Conservation (phyloP, 805 yeast genomes). For the Pichia nanzhaoensis region DNA sequence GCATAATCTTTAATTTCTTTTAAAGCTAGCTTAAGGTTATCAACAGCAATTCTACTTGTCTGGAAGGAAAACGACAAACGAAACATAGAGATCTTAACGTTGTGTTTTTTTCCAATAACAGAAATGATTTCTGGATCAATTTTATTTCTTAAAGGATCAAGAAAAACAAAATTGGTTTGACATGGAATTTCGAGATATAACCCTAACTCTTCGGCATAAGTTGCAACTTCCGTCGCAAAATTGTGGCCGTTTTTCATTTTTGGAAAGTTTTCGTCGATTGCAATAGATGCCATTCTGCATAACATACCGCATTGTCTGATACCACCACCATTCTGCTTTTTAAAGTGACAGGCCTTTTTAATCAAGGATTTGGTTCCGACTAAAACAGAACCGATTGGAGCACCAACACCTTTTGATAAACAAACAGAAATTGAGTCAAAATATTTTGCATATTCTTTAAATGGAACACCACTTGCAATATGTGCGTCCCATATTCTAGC, state of each 20-base stretch:
- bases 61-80: conserved; percentile 81
- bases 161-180: conserved; percentile 76
- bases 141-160: conserved; percentile 48
- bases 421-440: conserved; percentile 91
- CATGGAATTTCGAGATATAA: conserved; percentile 65
- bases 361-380: conserved; percentile 61
- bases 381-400: conserved; percentile 85
- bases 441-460: conserved; percentile 62
- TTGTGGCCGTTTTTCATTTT: conserved; percentile 45
- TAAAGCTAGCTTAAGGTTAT: conserved; percentile 49
- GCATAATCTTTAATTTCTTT: conserved; percentile 52
- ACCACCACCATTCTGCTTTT: conserved; percentile 92
- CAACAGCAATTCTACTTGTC: conserved; percentile 47
- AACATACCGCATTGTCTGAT: conserved; percentile 83
- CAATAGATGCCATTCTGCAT: conserved; percentile 72
- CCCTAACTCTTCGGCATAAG: conserved; percentile 45
- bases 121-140: conserved; percentile 43
- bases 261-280: conserved; percentile 66
- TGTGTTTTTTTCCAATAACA: conserved; percentile 43
- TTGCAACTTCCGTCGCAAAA: conserved; percentile 44
- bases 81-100: conserved; percentile 61
- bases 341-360: conserved; percentile 71
- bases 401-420: conserved; percentile 84
- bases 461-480: conserved; percentile 60
- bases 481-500: conserved; percentile 95